These are phyloP conservation scores for Populus hybrid DNA, from an alignment of 441 rosid species.

Conservation along the genomic window DNA sequence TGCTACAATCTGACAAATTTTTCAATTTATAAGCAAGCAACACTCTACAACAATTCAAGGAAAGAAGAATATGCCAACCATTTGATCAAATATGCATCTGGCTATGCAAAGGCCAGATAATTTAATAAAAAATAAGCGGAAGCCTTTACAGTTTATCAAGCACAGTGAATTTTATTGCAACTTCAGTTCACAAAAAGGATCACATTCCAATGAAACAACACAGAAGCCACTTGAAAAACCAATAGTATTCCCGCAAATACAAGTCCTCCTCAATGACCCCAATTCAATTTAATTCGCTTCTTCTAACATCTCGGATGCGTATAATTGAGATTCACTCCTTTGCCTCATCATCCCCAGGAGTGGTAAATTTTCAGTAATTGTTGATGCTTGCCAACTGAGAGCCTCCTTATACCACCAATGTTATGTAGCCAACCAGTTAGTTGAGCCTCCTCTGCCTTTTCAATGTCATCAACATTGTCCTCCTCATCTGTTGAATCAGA, in stretches of 20 bases:
- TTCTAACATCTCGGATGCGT: background rate
- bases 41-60: no score
- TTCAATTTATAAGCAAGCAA: no score
- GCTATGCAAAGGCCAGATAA: no score
- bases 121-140: no score
- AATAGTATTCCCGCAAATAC: background rate
- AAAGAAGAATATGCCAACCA: no score
- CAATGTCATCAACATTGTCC: conserved; percentile 23
- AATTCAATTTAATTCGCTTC: background rate
- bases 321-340: background rate
- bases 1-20: no score
- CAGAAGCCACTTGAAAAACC: background rate
- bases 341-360: background rate
- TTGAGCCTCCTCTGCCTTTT: conserved; percentile 18
- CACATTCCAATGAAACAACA: background rate
- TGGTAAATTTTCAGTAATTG: background rate
- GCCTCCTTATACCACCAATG: background rate
- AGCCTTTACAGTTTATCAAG: no score
- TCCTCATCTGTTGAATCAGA: conserved; percentile 26
- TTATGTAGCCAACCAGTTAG: conserved; percentile 11
- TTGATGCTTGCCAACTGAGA: no score
- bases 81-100: no score
- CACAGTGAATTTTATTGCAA: background rate
- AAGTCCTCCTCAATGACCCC: background rate
- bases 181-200: background rate